Evolutionary conservation across 768 basidiomycete species (phyloP).

Genomic region (Hydnum rufescens): DNA sequence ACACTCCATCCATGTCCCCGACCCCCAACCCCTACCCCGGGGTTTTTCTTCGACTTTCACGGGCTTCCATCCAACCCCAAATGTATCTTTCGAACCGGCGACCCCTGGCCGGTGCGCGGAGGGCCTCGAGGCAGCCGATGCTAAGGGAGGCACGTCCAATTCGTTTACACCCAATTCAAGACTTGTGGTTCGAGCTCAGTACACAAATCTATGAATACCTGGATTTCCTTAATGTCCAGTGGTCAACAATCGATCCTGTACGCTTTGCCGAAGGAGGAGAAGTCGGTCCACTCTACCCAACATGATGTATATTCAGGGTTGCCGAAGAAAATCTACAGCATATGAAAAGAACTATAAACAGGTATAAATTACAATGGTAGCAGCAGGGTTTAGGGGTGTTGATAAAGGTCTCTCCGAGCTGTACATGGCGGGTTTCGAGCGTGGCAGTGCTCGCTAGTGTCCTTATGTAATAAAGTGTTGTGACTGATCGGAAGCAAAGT

Average conservation of each 20-base stretch:
- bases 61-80: constrained; percentile 14
- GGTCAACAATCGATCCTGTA: constrained; percentile 18
- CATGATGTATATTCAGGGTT: no score
- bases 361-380: no score
- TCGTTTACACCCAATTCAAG: constrained; percentile 15
- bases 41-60: constrained; percentile 14
- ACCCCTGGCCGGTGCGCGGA: constrained; percentile 14
- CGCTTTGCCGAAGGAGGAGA: constrained; percentile 17
- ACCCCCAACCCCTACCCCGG: constrained; percentile 1
- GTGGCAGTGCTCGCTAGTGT: no score
- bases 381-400: no score
- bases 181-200: constrained; percentile 15
- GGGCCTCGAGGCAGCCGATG: constrained; percentile 13
- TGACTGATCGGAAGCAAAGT: no score
- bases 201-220: constrained; percentile 14
- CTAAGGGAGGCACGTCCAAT: constrained; percentile 18
- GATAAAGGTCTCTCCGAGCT: no score
- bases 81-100: constrained; percentile 17
- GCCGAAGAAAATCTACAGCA: no score
- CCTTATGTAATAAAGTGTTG: no score
- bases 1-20: no score
- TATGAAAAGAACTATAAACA: no score
- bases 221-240: constrained; percentile 15
- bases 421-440: no score
- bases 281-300: constrained; percentile 10